Evolutionary conservation across 2,329 filamentous ascomycete genomes (phyloP).

Genomic region (Aspergillus arachidicola): DNA sequence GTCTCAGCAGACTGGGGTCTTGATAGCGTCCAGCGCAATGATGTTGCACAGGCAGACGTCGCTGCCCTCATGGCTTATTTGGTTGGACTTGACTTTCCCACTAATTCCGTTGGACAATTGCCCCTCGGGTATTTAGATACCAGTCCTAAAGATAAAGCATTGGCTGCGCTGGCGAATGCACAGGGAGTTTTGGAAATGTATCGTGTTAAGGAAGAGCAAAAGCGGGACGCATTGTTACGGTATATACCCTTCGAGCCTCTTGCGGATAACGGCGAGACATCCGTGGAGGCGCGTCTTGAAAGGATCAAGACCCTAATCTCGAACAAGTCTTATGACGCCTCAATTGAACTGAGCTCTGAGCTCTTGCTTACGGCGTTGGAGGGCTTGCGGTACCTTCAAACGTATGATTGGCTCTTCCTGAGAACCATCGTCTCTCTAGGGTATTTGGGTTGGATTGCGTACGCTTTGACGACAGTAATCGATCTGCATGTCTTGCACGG

Average conservation of each 20-base stretch:
- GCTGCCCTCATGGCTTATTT: constrained; percentile 95
- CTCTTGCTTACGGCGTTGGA: constrained; percentile 77
- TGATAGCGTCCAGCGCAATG: constrained; percentile 77
- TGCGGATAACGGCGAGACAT: constrained; percentile 59
- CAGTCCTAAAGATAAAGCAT: constrained; percentile 73
- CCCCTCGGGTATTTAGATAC: constrained; percentile 81
- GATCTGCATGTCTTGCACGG: constrained; percentile 83
- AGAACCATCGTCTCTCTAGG: constrained; percentile 84
- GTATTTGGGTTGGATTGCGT: constrained; percentile 94
- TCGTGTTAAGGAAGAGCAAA: constrained; percentile 84
- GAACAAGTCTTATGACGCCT: constrained; percentile 67
- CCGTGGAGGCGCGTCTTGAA: constrained; percentile 67
- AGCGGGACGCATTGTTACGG: constrained; percentile 72
- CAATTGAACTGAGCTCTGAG: constrained; percentile 75
- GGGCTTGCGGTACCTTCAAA: constrained; percentile 91
- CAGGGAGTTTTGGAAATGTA: constrained; percentile 94
- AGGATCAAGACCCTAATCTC: constrained; percentile 71
- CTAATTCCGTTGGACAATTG: constrained; percentile 93
- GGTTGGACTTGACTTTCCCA: constrained; percentile 83
- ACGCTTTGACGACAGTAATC: constrained; percentile 84
- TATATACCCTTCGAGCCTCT: constrained; percentile 77
- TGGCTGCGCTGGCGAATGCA: constrained; percentile 81
- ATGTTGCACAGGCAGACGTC: constrained; percentile 91
- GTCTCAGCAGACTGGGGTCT: constrained; percentile 89
- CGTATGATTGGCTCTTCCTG: constrained; percentile 97